Base-by-base conservation (phyloP, 2,329 filamentous ascomycete genomes). In the Neopestalotiopsis rosae region DNA sequence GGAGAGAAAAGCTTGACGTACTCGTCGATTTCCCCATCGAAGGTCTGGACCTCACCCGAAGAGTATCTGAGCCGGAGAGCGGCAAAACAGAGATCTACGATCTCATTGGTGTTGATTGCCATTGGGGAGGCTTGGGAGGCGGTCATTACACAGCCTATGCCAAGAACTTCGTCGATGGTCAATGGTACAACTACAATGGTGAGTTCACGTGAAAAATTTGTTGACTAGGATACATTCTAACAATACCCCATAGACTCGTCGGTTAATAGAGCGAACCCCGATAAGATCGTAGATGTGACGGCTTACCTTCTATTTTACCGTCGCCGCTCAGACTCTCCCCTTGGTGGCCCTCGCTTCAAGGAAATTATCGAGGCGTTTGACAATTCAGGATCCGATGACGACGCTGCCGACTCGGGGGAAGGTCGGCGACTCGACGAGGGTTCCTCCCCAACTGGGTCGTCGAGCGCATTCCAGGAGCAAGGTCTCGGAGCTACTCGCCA, bases 171-270 rank as follows among this genome's bases (percentile, higher is more conserved):
- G 86, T 93, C 70, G 94, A 97, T 76, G 88, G 88, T 68, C 86
- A 92, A 79, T 99, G 96, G 96, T 98, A 98, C 79, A 93, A 97
- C 74, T 98, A 97, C 80, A 98, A 99, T 79, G 95, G 95, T 96
- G 85, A 81, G 91, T 81, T 30, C 13, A 17, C 14, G 10, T 30
- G 14, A 17, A 49, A 45, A n/a, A 12, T 17, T 45, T 12, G 34
- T 7, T 38, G 34, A 38, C 5, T 30, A 45, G 14, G 52, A 20
- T 7, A 45, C 13, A 45, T 24, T 32, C 45, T 66, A 34, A 56
- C 42, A 49, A 17, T 10, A 38, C 5, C 12, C 34, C 14, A 17
- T 75, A 97, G 95, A 98, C 81, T 92, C 93, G 7, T 89, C 88
- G 13, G 93, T 94, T 20, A 88, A 86, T 42, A 86, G 86, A 73